These are phyloP conservation scores for Salix udensis DNA, from an alignment of 345 rosid genomes.

Conservation along the genomic window DNA sequence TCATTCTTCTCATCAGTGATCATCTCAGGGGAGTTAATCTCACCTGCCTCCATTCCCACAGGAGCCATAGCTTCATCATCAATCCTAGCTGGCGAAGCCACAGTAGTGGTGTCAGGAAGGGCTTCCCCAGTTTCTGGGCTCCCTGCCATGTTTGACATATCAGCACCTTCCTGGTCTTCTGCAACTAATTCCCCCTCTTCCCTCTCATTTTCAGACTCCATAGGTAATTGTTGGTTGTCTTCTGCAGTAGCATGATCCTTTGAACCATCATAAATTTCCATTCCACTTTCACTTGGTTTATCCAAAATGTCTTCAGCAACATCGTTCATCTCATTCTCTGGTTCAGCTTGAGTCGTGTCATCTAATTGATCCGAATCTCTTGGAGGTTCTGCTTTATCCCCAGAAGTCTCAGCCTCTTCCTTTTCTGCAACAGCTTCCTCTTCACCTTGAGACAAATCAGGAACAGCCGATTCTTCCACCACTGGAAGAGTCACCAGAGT, in stretches of 20 bases:
- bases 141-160: slow-evolving; percentile 35
- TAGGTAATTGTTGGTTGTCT: slow-evolving; percentile 41
- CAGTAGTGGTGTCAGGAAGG: slow-evolving; percentile 49
- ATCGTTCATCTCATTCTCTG: slow-evolving; percentile 34
- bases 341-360: slow-evolving; percentile 34
- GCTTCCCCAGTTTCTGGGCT: slow-evolving; percentile 56
- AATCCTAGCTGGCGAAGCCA: slow-evolving; percentile 58
- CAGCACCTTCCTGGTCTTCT: slow-evolving; percentile 53
- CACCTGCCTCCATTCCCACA: slow-evolving; percentile 37
- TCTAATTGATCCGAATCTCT: slow-evolving; percentile 44
- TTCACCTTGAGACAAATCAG: slow-evolving; percentile 32
- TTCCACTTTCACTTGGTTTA: slow-evolving; percentile 41
- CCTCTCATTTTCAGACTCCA: slow-evolving; percentile 59
- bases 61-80: slow-evolving; percentile 41
- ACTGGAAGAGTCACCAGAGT: slow-evolving; percentile 29
- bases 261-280: slow-evolving; percentile 40
- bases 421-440: slow-evolving; percentile 50
- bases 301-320: slow-evolving; percentile 47
- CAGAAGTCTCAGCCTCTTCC: slow-evolving; percentile 52
- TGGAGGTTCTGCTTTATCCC: slow-evolving; percentile 47
- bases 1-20: slow-evolving; percentile 58
- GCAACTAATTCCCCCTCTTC: slow-evolving; percentile 85
- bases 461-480: slow-evolving; percentile 41
- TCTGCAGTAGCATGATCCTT: slow-evolving; percentile 43
- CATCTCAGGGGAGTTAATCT: slow-evolving; percentile 38